Conservation (phyloP, 2,329 filamentous ascomycete genomes). For the Magnaporthiopsis poae region DNA sequence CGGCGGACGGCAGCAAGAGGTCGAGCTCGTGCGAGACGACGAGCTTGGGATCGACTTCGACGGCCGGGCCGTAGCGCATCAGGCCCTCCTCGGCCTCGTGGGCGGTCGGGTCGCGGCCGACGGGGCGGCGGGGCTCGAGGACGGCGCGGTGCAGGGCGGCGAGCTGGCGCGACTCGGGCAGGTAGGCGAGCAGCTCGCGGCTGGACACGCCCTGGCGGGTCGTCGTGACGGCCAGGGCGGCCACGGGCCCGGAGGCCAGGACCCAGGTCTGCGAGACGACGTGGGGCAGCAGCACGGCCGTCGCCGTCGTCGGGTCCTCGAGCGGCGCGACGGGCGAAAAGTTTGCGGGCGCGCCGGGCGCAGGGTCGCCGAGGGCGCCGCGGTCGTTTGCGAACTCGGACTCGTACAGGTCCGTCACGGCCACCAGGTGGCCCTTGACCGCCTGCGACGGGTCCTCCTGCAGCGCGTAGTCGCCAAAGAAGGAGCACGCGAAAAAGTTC, state of each 20-base stretch:
- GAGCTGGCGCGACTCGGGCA: conserved; percentile 64
- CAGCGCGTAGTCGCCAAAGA: conserved; percentile 53
- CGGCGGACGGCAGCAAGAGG: conserved; percentile 45
- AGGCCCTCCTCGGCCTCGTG: conserved; percentile 78
- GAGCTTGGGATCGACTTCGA: conserved; percentile 76
- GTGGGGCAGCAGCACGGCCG: conserved; percentile 47
- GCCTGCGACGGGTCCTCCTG: conserved; percentile 42
- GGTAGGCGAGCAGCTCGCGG: conserved; percentile 68
- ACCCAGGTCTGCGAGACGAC: conserved; percentile 74
- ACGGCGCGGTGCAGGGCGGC: conserved; percentile 68
- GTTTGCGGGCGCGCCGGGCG: conserved; percentile 40
- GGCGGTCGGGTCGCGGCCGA: conserved; percentile 71
- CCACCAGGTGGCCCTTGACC: conserved; percentile 75
- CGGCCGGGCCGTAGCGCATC: conserved; percentile 59
- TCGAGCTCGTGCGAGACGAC: conserved; percentile 75
- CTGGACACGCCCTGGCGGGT: conserved; percentile 87
- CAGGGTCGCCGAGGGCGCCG: conserved; percentile 59
- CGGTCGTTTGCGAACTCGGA: conserved; percentile 75
- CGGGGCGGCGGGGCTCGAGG: conserved; percentile 76
- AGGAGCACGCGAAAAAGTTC: conserved; percentile 90
- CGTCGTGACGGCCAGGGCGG: conserved; percentile 70
- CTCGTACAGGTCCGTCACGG: conserved; percentile 83
- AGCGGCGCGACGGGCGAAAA: conserved; percentile 68
- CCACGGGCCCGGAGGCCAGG: conserved; percentile 67
- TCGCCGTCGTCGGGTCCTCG: conserved; percentile 38